phyloP scores from a whole-genome alignment of 2,329 filamentous ascomycete genomes.

The Arthroderma sp. region DNA sequence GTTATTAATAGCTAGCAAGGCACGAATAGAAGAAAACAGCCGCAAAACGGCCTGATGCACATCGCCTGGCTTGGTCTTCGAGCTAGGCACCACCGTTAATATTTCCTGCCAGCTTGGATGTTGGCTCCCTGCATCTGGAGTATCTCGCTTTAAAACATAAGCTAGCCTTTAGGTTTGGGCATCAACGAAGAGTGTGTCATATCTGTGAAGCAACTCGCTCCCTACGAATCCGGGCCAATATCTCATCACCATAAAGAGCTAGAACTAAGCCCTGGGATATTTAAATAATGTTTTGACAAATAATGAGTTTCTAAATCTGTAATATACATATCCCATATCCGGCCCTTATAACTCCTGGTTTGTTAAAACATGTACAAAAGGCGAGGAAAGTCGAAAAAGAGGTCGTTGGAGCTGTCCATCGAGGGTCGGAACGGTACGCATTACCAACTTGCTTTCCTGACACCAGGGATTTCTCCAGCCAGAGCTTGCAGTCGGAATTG shows the following conservation, averaged over 20 bases:
- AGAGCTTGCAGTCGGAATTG: conserved; percentile 87
- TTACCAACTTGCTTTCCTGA: conserved; percentile 95
- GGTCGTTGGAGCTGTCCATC: background rate
- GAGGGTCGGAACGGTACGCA: background rate
- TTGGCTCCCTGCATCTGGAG: background rate
- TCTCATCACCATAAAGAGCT: background rate
- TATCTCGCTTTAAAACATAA: background rate
- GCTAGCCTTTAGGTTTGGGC: background rate
- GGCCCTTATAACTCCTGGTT: background rate
- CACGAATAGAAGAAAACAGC: background rate
- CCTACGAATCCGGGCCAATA: no score
- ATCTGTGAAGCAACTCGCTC: no score
- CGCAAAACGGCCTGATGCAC: background rate
- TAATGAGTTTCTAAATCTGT: conserved; percentile 1
- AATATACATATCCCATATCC: conserved; percentile 6
- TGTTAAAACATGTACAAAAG: conserved; percentile 2
- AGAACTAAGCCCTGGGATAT: background rate
- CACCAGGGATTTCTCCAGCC: conserved; percentile 73
- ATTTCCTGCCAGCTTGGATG: background rate
- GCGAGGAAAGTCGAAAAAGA: background rate
- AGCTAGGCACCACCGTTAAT: background rate
- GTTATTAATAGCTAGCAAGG: background rate
- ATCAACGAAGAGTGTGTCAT: background rate
- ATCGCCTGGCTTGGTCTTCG: background rate
- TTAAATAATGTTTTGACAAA: background rate